A percentile compares a stretch with the other conserved stretches of the same genome.
These are phyloP conservation scores for Calendula officinalis DNA, from an alignment of 129 eudicot genomes.

Conservation along the genomic window DNA sequence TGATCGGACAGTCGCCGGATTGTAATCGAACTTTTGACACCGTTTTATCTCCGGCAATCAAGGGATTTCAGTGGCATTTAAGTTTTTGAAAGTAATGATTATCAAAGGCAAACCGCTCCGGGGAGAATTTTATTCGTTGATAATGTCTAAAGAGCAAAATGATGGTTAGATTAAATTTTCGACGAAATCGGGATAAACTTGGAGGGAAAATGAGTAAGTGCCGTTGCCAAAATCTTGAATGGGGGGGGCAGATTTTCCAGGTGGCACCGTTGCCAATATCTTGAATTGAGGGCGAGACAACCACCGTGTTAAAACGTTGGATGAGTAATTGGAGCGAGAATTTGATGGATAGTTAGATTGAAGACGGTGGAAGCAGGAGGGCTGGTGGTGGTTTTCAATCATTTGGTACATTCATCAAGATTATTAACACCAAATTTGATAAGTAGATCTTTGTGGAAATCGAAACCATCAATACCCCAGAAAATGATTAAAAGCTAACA, in stretches of 20 bases:
- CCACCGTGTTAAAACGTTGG: constrained; percentile 59
- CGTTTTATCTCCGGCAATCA: constrained; percentile 40
- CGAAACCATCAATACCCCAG: constrained; percentile 60
- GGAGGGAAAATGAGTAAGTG: constrained; percentile 61
- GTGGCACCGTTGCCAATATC: constrained; percentile 54
- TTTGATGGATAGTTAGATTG: constrained; percentile 21
- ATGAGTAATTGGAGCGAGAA: constrained; percentile 42
- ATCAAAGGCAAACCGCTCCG: constrained; percentile 58
- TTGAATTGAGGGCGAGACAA: constrained; percentile 47
- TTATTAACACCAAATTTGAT: constrained; percentile 29
- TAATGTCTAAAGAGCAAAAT: constrained; percentile 66
- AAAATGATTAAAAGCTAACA: constrained; percentile 41
- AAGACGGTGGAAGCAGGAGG: constrained; percentile 26
- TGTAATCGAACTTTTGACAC: constrained; percentile 56
- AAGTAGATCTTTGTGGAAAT: constrained; percentile 41
- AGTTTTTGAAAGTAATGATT: constrained; percentile 41
- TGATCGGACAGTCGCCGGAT: constrained; percentile 49
- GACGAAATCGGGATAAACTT: constrained; percentile 76
- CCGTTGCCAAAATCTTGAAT: constrained; percentile 72
- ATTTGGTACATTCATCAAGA: too few relatives aligned
- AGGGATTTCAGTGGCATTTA: constrained; percentile 21
- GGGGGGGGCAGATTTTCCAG: constrained; percentile 91
- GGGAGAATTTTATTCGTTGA: constrained; percentile 74
- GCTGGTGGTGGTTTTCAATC: background rate
- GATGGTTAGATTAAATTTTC: constrained; percentile 63